Evolutionary conservation across 2,329 filamentous ascomycete species (phyloP), one percentile per base, ranked within the genome.

Genomic region (Sporothrix pallida): DNA sequence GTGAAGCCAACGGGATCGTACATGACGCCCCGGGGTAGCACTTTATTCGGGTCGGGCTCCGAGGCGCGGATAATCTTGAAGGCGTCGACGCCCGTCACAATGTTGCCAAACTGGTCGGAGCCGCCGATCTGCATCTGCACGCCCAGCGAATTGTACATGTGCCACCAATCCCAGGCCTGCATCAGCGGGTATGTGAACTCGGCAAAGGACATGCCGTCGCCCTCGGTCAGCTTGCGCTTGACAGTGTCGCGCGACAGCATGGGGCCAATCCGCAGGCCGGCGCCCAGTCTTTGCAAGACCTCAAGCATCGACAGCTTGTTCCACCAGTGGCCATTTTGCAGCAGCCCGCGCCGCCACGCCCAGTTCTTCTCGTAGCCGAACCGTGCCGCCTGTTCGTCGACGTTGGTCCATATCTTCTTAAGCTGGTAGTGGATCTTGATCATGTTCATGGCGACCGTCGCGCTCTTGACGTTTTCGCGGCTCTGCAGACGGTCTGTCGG

Each of bases 101-200:
- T 98, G 82, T 99, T 99, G 76, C 96, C 96, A 80, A 92, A 98
- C 83, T 99, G 96, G 80, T 99, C 96, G 7, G 94, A 94, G 54
- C 96, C 96, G 74, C 96, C 96, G 71, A 99, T 93, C 83, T 99
- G 94, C 80, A 98, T 88, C 79, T 95, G 91, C 10, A 94, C 86
- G 67, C 87, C 87, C 31, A 87, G 86, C 65, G 88, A 87, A 75
- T 78, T 81, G 82, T 93, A 97, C 83, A 98, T 87, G 77, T 93
- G 87, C 93, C 93, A 98, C 89, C 95, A 99, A 81, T 99, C 96
- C 92, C 95, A 98, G 26, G 92, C 94, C 81, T 99, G 96, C 78
- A 98, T 89, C 17, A 99, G 83, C 0, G 97, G 96, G 79, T 99
- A 99, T 58, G 90, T 88, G 81, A 99, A 97, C 80, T 99, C 96